phyloP scores from a whole-genome alignment of 2,329 filamentous ascomycete species.

The Berkeleyomyces rouxiae region DNA sequence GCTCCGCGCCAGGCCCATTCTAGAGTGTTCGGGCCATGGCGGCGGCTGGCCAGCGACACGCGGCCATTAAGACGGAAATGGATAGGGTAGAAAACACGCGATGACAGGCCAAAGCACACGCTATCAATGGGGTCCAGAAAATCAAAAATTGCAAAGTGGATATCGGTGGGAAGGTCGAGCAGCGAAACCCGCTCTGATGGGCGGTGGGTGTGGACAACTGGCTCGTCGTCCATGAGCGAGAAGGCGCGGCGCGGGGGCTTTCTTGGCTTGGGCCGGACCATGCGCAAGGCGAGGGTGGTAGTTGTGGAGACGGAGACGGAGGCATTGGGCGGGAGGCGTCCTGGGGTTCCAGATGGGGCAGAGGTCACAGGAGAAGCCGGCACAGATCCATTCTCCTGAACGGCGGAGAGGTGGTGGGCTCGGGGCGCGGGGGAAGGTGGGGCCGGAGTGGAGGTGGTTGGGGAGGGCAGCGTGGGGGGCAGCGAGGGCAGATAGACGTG shows the following conservation, averaged over 20 bases:
- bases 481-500: constrained; percentile 1
- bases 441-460: background rate
- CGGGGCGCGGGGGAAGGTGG: background rate
- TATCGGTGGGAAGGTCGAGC: constrained; percentile 37
- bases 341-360: constrained; percentile 11
- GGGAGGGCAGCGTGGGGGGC: constrained; percentile 2
- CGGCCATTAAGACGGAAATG: constrained; percentile 38
- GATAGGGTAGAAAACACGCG: constrained; percentile 40
- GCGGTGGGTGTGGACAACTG: constrained; percentile 30
- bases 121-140: constrained; percentile 48
- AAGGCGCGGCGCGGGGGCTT: constrained; percentile 36
- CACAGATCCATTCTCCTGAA: background rate
- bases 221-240: constrained; percentile 44
- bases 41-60: constrained; percentile 39
- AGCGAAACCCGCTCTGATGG: constrained; percentile 31
- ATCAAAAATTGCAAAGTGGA: constrained; percentile 44
- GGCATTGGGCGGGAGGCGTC: constrained; percentile 13
- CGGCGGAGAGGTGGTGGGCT: background rate
- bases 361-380: background rate
- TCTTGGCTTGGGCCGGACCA: constrained; percentile 10
- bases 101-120: constrained; percentile 43
- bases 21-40: constrained; percentile 43
- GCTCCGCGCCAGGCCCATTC: constrained; percentile 48
- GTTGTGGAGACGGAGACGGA: constrained; percentile 17
- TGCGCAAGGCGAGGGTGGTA: constrained; percentile 18